Conservation (phyloP, 495 filamentous ascomycete species). For the Chaetomium cochliodes region DNA sequence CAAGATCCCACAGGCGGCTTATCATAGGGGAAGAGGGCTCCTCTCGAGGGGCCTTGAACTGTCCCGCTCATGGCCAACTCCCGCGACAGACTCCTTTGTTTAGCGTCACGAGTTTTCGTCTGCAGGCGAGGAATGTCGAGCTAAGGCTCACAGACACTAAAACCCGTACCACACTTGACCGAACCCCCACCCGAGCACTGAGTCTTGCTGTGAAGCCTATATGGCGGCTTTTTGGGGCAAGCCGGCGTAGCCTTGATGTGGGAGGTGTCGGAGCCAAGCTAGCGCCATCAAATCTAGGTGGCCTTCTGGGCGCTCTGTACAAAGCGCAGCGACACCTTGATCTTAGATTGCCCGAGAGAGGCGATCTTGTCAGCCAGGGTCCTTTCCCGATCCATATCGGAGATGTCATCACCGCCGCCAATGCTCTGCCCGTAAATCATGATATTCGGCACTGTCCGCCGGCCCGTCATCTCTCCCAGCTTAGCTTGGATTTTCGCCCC, state of each 20-base stretch:
- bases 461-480: conserved; percentile 68
- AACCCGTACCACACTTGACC: too few species aligned
- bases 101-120: not conserved
- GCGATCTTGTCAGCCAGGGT: conserved; percentile 69
- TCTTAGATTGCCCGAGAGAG: conserved; percentile 66
- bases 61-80: not conserved
- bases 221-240: too few species aligned
- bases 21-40: not conserved
- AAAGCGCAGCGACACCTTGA: conserved; percentile 52
- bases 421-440: conserved; percentile 85
- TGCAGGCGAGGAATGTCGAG: too few species aligned
- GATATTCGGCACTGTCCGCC: conserved; percentile 88
- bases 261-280: not conserved
- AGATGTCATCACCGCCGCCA: conserved; percentile 85
- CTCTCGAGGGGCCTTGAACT: not conserved
- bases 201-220: too few species aligned
- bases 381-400: conserved; percentile 65
- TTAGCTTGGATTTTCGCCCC: conserved; percentile 67
- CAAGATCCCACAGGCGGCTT: not conserved
- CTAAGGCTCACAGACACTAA: too few species aligned
- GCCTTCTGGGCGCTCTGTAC: conserved; percentile 18
- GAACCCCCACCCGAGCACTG: too few species aligned
- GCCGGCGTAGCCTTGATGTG: not conserved
- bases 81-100: not conserved
- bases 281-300: conserved; percentile 12